These are phyloP conservation scores for Ceratocystis alfenasii DNA, from an alignment of 2,329 filamentous ascomycete genomes.

Conservation along the genomic window DNA sequence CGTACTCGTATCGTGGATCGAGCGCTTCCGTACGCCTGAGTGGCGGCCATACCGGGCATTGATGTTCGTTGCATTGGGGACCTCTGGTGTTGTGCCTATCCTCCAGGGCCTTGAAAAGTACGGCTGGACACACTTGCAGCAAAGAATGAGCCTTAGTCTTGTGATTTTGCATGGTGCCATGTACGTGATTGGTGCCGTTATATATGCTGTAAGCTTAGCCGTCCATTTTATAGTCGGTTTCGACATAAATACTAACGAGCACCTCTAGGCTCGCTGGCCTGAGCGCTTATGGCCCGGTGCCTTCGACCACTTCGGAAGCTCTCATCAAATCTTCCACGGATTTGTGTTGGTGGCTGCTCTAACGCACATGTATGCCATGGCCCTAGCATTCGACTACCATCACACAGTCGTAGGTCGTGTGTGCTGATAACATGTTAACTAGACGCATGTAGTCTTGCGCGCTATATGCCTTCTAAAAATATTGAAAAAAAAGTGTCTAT, in stretches of 20 bases:
- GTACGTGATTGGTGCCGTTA: slow-evolving; percentile 72
- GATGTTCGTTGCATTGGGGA: slow-evolving; percentile 82
- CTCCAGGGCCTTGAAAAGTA: slow-evolving; percentile 60
- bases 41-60: slow-evolving; percentile 75
- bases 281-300: slow-evolving; percentile 64
- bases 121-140: slow-evolving; percentile 52
- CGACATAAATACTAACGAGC: background rate
- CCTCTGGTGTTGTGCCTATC: slow-evolving; percentile 73
- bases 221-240: slow-evolving; percentile 4
- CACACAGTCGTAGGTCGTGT: slow-evolving; percentile 48
- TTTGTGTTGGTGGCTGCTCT: slow-evolving; percentile 73
- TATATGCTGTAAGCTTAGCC: slow-evolving; percentile 62
- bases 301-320: slow-evolving; percentile 87
- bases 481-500: background rate
- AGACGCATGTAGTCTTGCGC: too few species aligned
- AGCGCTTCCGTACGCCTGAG: slow-evolving; percentile 68
- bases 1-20: slow-evolving; percentile 61
- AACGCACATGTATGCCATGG: slow-evolving; percentile 67
- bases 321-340: slow-evolving; percentile 92
- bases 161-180: slow-evolving; percentile 65
- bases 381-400: slow-evolving; percentile 76
- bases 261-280: slow-evolving; percentile 56
- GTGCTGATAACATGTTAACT: slow-evolving; percentile 30
- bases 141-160: slow-evolving; percentile 70
- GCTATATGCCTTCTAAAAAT: too few species aligned